Base-by-base conservation (phyloP, 1,284 basidiomycete genomes). In the Boletus calvinii region DNA sequence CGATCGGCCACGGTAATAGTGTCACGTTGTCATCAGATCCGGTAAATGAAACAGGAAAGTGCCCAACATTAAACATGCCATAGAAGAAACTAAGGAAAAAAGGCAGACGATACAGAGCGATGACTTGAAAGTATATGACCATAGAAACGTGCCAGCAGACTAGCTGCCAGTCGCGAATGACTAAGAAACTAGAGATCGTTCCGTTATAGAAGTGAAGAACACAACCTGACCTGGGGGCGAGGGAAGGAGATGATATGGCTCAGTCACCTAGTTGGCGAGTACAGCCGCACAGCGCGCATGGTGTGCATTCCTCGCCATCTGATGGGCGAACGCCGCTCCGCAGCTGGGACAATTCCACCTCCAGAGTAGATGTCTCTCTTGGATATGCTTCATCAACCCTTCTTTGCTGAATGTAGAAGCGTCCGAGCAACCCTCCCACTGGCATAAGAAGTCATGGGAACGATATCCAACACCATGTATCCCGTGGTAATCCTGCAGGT, bases 341-440 rank as follows among this genome's bases (percentile, higher is more conserved):
- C 64, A 66, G 20, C 40, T 54, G 9, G 56, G 55, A 46, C 64
- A 66, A 24, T 48, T n/a, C 65, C 65, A 66, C 46, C 17, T 61
- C 64, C 64, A 66, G 13, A 20, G 20, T 3, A 66, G 13, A 31
- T 66, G 64, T 20, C 9, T 61, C 46, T 69, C 67, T 40, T 58
- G 65, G 9, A 66, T 56, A 12, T 66, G 64, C 29, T 18, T 57
- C 62, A 64, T 45, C 52, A 66, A 24, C 11, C 46, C 58, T 2
- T 63, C 65, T 36, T 36, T 68, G 38, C 8, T 62, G 17, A 55
- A 59, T 3, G 39, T 9, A 29, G 57, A 54, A 31, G 39, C 9
- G 10, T 66, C 65, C 2, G 55, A 26, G 31, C 64, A 66, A 15
- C 39, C 50, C 20, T 68, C 65, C 64, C 64, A 66, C 9, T 38